phyloP scores from a whole-genome alignment of 2,329 filamentous ascomycete genomes.

The Hymenoscyphus fraxineus region DNA sequence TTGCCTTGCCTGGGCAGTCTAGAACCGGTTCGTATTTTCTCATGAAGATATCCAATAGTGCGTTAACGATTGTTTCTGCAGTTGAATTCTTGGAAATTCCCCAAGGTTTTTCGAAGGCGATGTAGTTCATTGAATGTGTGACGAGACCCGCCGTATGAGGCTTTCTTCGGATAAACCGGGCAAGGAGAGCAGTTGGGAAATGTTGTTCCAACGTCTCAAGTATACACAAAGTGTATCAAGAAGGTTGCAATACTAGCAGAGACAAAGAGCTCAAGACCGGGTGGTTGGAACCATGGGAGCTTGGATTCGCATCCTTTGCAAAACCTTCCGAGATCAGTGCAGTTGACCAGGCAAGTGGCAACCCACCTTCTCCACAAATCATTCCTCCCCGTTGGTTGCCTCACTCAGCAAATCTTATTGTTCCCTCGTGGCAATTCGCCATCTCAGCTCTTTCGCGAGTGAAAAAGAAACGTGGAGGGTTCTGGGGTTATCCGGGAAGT shows the following conservation, averaged over 20 bases:
- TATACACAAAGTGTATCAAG: neutral
- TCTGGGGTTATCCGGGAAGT: neutral
- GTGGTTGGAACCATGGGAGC: neutral
- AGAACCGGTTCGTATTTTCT: neutral
- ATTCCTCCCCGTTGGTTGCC: neutral
- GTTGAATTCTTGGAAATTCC: neutral
- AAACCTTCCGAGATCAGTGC: neutral
- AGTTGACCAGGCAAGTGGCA: neutral
- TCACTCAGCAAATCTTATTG: neutral
- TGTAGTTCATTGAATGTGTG: neutral
- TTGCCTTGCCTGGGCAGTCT: neutral
- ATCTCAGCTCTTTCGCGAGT: slow-evolving; percentile 1
- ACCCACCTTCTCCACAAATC: neutral
- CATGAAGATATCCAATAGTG: neutral
- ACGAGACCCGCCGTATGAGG: neutral
- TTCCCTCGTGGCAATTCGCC: slow-evolving; percentile 5
- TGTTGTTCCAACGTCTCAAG: slow-evolving; percentile 2
- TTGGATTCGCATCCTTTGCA: neutral
- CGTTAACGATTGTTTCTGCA: neutral
- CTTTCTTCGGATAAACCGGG: neutral
- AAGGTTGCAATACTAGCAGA: neutral
- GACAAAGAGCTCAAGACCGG: neutral
- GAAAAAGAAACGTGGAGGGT: neutral
- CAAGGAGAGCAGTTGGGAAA: neutral
- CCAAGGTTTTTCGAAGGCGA: neutral